These are phyloP conservation scores for Abrus precatorius DNA, from an alignment of 306 rosid species.

Conservation along the genomic window DNA sequence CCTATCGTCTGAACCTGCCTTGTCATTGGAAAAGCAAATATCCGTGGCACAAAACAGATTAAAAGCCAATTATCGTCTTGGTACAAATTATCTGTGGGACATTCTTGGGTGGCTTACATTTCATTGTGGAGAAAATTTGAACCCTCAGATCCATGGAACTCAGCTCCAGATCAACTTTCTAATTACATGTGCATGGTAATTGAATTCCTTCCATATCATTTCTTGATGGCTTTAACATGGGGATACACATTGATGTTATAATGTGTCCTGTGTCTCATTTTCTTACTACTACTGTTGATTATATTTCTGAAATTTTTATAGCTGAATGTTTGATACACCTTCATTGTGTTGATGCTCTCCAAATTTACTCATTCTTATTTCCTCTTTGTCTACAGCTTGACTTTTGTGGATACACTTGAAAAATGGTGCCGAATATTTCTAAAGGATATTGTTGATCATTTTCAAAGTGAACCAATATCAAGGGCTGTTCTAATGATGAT, in stretches of 20 bases:
- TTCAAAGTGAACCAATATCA: constrained; percentile 69
- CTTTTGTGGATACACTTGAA: constrained; percentile 61
- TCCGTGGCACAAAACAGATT: constrained; percentile 61
- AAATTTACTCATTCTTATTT: constrained; percentile 37
- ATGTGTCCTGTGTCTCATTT: constrained; percentile 17
- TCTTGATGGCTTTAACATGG: constrained; percentile 24
- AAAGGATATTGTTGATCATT: constrained; percentile 58
- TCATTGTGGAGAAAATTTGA: constrained; percentile 70
- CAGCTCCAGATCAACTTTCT: constrained; percentile 63
- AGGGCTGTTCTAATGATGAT: constrained; percentile 88
- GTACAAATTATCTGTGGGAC: constrained; percentile 79
- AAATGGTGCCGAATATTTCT: constrained; percentile 65
- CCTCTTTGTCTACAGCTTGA: constrained; percentile 57
- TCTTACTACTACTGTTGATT: constrained; percentile 38
- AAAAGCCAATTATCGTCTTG: constrained; percentile 57
- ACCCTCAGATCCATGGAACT: constrained; percentile 52
- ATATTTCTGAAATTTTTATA: constrained; percentile 39
- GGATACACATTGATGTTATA: constrained; percentile 15
- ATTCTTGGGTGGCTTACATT: constrained; percentile 86
- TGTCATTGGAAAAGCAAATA: constrained; percentile 71
- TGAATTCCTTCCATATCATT: constrained; percentile 37
- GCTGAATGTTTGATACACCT: constrained; percentile 20
- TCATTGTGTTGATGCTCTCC: constrained; percentile 36
- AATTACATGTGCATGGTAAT: constrained; percentile 79
- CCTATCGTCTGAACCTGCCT: constrained; percentile 44